Base-by-base conservation (phyloP, 2,329 filamentous ascomycete species). In the Botryotinia calthae region DNA sequence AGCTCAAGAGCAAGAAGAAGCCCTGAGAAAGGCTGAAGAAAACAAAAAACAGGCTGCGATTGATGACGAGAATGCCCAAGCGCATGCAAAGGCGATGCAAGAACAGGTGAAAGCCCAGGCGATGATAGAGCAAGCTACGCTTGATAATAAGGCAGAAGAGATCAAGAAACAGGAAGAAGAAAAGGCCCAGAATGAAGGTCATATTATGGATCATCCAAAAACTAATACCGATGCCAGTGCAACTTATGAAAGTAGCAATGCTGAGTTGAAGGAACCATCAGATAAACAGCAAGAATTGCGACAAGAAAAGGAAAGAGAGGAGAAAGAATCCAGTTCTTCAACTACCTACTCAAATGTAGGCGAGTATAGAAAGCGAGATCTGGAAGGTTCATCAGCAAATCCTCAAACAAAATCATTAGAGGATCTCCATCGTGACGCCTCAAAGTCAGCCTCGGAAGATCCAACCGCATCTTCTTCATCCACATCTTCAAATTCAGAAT, bases 401-500 rank as follows among this genome's bases (percentile, higher is more conserved):
- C 8, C 42, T 10, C 46, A 66, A 14, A 40, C 16, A 5, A 40
- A 66, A 40, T 54, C 64, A 16, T n/a, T 40, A 20, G 31, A 28
- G 25, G 64, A 40, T 22, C 46, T 66, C 8, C 46, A 51, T 37
- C 28, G 12, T 25, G 64, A 40, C 22, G 31, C 22, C 42, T 65
- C 44, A 48, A 67, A 40, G 1, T 9, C 25, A 28, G 18, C 22
- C 25, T 9, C 42, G 8, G 51, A 28, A n/a, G 16, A 42, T 12
- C 34, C 42, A 18, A 40, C 25, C 22, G 20, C 34, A 0, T 22
- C 31, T 40, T 28, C 42, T 12, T 14, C 62, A 65, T 65, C 42
- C 48, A 40, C 64, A 54, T 28, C 64, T 31, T 56, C n/a, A 22
- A 20, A 42, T 34, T 44, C 51, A 20, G 37, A 61, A 37, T 78